Evolutionary conservation across 495 filamentous ascomycete genomes (phyloP), one percentile per base, ranked within the genome.

Genomic region (Baudoinia panamericana): DNA sequence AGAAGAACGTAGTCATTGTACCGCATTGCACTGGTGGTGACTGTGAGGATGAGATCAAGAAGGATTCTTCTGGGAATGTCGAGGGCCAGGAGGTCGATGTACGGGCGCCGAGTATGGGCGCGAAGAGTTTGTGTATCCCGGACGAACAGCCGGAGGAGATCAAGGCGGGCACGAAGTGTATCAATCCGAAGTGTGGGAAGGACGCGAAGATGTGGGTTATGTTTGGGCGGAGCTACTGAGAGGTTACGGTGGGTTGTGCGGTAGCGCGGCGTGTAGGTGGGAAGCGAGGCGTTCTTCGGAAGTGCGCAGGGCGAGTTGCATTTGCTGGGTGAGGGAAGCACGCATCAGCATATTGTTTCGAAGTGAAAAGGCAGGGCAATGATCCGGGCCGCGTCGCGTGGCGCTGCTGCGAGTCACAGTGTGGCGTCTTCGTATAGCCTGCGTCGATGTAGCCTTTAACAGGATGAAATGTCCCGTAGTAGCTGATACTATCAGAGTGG

Each of bases 41-140:
- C 37, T 97, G 88, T 61, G 88, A 95, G 66, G 86, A 95, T 53
- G 68, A 79, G 59, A 82, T 97, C 67, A 97, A 97, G 69, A 84
- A 92, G 30, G 80, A 77, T 35, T 70, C 65, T 25, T 20, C 43
- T 5, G 48, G 48, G 8, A 26, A 51, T 16, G 38, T 46, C 16
- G 48, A 52, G 34, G 48, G 48, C n/a, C 41, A 46, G 18, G 73
- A 83, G 10, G 76, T 84, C 48, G 83, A 86, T 53, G 69, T 80
- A 51, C 78, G 75, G 53, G 82, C 81, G 15, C 90, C 92, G 32
- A 79, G 75, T 48, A 96, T 96, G 92, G 90, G 90, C 45, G 92
- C 90, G 54, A 97, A 97, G 75, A 82, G 76, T 46, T 69, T 97
- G 53, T 97, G 90, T 60, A 95, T 97, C 69, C 90, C 92, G 16